These are phyloP conservation scores for Globisporangium middletonii DNA, from an alignment of 352 stramenopile genomes.

Conservation along the genomic window DNA sequence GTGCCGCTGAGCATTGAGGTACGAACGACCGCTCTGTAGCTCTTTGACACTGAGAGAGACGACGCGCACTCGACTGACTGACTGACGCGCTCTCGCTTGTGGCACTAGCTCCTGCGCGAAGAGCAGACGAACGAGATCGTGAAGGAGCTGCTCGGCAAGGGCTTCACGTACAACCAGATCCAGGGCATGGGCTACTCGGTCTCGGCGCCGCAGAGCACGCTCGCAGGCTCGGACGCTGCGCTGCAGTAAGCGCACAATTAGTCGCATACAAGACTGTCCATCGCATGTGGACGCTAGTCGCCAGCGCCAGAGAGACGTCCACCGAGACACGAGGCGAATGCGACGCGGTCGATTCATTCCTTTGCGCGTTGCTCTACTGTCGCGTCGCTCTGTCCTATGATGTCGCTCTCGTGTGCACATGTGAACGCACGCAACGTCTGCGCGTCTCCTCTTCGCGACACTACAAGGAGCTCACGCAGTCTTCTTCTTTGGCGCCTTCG, in stretches of 20 bases:
- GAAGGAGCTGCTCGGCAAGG: conserved; percentile 76
- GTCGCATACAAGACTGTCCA: not conserved
- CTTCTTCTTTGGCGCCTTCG: conserved; percentile 71
- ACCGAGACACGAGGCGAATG: not conserved
- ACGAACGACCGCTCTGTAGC: conserved; percentile 1
- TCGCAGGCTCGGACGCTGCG: conserved; percentile 31
- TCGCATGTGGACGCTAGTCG: not conserved
- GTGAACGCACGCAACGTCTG: too few relatives aligned
- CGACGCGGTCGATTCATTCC: not conserved
- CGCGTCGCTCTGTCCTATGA: too few relatives aligned
- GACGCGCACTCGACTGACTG: not conserved
- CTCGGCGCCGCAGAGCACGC: conserved; percentile 58
- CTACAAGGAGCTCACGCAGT: not conserved
- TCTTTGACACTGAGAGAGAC: not conserved
- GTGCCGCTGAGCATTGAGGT: conserved; percentile 85
- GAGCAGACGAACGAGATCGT: conserved; percentile 83
- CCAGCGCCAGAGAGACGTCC: not conserved
- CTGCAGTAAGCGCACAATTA: conserved; percentile 27
- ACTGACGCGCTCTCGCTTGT: conserved; percentile 2
- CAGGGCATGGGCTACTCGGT: conserved; percentile 82
- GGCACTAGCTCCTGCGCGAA: conserved; percentile 59
- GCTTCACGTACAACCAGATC: conserved; percentile 81
- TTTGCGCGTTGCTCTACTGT: not conserved
- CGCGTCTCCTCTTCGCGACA: too few relatives aligned
- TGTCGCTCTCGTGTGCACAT: too few relatives aligned